Conservation (phyloP, 352 stramenopile species). For the Phytophthora cajani region DNA sequence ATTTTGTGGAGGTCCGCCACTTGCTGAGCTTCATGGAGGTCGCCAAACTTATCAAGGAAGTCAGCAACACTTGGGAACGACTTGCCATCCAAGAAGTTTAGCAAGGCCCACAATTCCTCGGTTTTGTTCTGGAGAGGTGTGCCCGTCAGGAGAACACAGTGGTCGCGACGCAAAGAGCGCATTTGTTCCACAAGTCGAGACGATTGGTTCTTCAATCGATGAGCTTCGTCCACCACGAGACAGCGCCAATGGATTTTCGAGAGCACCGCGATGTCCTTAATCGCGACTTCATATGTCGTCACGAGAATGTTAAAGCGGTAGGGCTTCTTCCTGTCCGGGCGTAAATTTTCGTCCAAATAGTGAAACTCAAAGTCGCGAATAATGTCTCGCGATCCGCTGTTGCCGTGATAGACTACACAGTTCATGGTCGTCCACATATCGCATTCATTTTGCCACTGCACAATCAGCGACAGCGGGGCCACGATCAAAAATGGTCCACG, state of each 20-base stretch:
- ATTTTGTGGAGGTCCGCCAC: slow-evolving; percentile 92
- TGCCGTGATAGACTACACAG: slow-evolving; percentile 99
- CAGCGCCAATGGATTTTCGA: slow-evolving; percentile 95
- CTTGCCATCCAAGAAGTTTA: slow-evolving; percentile 97
- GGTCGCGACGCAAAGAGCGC: slow-evolving; percentile 76
- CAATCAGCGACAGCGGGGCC: slow-evolving; percentile 97
- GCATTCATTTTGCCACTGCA: slow-evolving; percentile 99
- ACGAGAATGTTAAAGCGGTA: slow-evolving; percentile 92
- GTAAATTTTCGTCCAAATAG: slow-evolving; percentile 69
- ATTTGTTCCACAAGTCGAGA: slow-evolving; percentile 89
- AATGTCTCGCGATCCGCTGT: slow-evolving; percentile 90
- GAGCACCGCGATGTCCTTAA: slow-evolving; percentile 92
- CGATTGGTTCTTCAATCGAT: slow-evolving; percentile 89
- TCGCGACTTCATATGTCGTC: slow-evolving; percentile 92
- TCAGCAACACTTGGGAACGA: slow-evolving; percentile 93
- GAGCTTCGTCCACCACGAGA: slow-evolving; percentile 90
- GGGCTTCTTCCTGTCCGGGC: slow-evolving; percentile 82
- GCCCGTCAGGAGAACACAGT: slow-evolving; percentile 87
- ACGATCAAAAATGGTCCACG: slow-evolving; percentile 98
- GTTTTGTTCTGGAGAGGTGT: slow-evolving; percentile 98
- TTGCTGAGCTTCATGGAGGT: slow-evolving; percentile 86
- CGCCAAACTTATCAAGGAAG: slow-evolving; percentile 95
- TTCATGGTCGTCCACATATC: slow-evolving; percentile 99
- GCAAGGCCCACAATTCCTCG: slow-evolving; percentile 98
- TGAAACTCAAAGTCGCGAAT: slow-evolving; percentile 98